These are phyloP conservation scores for Boletus edulis DNA, from an alignment of 768 basidiomycete species.

Conservation along the genomic window DNA sequence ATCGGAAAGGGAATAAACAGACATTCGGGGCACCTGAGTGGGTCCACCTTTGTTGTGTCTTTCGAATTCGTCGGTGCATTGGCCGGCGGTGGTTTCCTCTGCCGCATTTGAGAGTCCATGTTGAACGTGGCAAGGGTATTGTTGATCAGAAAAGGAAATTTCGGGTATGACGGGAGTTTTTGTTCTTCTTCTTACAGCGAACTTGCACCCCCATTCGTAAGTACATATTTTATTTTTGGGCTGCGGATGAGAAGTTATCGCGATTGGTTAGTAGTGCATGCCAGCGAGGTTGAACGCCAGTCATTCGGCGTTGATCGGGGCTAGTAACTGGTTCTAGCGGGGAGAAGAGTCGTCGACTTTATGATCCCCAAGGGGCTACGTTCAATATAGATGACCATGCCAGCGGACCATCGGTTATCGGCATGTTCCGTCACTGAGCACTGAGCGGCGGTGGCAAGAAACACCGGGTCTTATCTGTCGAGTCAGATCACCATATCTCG, in stretches of 20 bases:
- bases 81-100: constrained; percentile 17
- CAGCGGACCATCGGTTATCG: not conserved
- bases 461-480: constrained; percentile 2
- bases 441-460: no score
- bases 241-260: constrained; percentile 8
- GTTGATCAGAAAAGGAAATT: constrained; percentile 15
- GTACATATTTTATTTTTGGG: not conserved
- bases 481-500: not conserved
- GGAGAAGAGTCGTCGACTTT: no score
- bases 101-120: constrained; percentile 16
- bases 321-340: no score
- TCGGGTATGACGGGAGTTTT: not conserved
- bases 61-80: not conserved
- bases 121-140: no score
- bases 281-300: not conserved
- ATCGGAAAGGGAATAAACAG: not conserved
- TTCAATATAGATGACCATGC: no score
- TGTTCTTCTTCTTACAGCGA: not conserved
- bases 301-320: not conserved
- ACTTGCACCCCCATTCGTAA: not conserved
- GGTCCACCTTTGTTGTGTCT: constrained; percentile 7
- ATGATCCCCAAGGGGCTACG: not conserved
- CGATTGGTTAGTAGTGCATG: constrained; percentile 6
- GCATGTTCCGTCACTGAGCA: not conserved
- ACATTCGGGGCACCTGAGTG: not conserved